These are phyloP conservation scores for Ceratocystis cacaofunesta DNA, from an alignment of 2,329 filamentous ascomycete genomes.

Conservation along the genomic window DNA sequence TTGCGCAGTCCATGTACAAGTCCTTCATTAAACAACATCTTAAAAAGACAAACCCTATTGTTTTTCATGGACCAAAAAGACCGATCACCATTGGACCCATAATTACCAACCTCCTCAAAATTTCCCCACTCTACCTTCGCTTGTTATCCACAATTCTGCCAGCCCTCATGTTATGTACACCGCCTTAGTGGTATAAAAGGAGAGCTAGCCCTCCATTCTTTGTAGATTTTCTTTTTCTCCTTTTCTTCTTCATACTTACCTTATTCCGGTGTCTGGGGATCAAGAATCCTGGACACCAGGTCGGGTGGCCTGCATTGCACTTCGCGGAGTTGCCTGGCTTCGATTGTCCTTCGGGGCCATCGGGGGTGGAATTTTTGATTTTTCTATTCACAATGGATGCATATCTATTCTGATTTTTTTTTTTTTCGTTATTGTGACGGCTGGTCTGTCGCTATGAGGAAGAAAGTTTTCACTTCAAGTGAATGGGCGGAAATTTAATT, in stretches of 20 bases:
- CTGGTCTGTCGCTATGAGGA: constrained; percentile 30
- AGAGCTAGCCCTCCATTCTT: constrained; percentile 9
- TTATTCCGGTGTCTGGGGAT: constrained; percentile 31
- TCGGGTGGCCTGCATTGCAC: constrained; percentile 38
- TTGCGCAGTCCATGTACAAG: background rate
- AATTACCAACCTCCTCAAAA: background rate
- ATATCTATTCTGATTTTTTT: constrained; percentile 11
- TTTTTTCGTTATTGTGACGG: constrained; percentile 31
- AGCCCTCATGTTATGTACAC: background rate
- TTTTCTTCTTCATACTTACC: constrained; percentile 38
- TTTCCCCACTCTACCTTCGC: background rate
- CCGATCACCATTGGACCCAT: background rate
- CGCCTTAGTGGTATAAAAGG: constrained; percentile 24
- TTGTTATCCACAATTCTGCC: background rate
- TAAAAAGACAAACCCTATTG: background rate
- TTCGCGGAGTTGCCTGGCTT: constrained; percentile 34
- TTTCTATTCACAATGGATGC: constrained; percentile 15
- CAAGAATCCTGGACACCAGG: constrained; percentile 30
- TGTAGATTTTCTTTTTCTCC: constrained; percentile 21
- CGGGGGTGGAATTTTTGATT: constrained; percentile 37
- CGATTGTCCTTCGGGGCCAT: constrained; percentile 39
- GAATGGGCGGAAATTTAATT: background rate
- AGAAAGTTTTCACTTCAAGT: constrained; percentile 21
- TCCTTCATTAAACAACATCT: background rate
- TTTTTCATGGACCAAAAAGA: background rate